Evolutionary conservation across 2,329 filamentous ascomycete genomes (phyloP), one percentile per base, ranked within the genome.

Genomic region (Aphanoascus verrucosus): DNA sequence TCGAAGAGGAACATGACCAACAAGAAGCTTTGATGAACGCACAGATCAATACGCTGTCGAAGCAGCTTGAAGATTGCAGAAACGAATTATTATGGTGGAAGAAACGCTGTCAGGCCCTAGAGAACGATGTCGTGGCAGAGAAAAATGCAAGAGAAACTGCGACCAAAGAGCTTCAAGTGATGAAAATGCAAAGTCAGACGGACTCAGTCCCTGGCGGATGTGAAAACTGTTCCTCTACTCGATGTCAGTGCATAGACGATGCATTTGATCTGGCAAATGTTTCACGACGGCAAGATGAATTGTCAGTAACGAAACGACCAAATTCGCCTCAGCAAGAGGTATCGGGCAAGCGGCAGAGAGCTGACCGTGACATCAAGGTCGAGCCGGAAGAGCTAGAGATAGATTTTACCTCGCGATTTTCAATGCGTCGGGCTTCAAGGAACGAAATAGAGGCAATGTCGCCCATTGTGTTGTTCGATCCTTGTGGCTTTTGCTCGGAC

Each of bases 401-500:
- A 44, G 85, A 90, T 65, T 89, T 89, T 60, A 88, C 86, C 5
- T 69, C 77, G 57, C 77, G 81, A 60, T 85, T 85, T 72, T 78
- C 53, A 72, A 74, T 64, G 72, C 74, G 60, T 65, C 72, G 60
- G 49, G 65, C 57, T 23, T 52, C 55, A 49, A 60, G 65, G 59
- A 49, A 58, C 59, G 44, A 62, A 56, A 53, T 46, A 45, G 59
- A 58, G 38, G 63, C 59, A 58, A 67, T 65, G 57, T 69, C 63
- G 60, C 69, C 58, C 44, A 64, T 66, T 17, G 63, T 68, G n/a
- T 72, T 78, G 4, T 77, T 80, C 57, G 86, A 91, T 61, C 78
- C 80, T 17, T 93, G 87, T 65, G 87, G 87, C 5, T 93, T 93
- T 70, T 93, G 87, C 69, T 81, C 84, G 57, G 85, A 90, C 56